Evolutionary conservation across 2,329 filamentous ascomycete species (phyloP), one percentile per base, ranked within the genome.

Genomic region (Helminthosporium solani): DNA sequence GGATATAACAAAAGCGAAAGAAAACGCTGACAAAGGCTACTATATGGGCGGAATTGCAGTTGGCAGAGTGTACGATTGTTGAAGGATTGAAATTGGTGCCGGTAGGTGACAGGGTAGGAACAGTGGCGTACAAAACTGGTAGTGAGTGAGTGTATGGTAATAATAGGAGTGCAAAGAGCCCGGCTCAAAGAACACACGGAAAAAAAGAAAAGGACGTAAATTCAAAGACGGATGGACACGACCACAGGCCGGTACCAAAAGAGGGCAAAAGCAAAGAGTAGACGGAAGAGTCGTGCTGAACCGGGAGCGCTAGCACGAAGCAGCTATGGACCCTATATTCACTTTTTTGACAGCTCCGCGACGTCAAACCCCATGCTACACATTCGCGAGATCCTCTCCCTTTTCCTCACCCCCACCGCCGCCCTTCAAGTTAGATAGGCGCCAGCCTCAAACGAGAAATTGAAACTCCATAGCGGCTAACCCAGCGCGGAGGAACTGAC

Each of bases 361-460:
- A 54, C 56, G 50, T 58, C 51, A 53, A 52, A 25, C 53, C 47
- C 47, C 49, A 59, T 44, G 47, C n/a, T 28, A 34, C 30, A 46
- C 41, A 44, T 49, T 57, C 60, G 57, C 54, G 54, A 63, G 58
- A n/a, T n/a, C n/a, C n/a, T n/a, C n/a, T n/a, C n/a, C n/a, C n/a
- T n/a, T n/a, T n/a, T n/a, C n/a, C n/a, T n/a, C 54, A 61, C 52
- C 46, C 54, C 40, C 50, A 57, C 49, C 52, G 53, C 61, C 51
- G 14, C 28, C 28, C 28, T 31, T 8, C 28, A 5, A 25, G 23
- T n/a, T 52, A 54, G 58, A 55, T 57, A 63, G 54, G 61, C 60
- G 60, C 64, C 60, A 64, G 59, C 56, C 59, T 67, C 67, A 67
- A 66, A 68, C 63, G 40, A 53, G 58, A 50, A 46, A 60, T 51